phyloP scores from a whole-genome alignment of 305 asterid genomes.

The Rubia peregrina region DNA sequence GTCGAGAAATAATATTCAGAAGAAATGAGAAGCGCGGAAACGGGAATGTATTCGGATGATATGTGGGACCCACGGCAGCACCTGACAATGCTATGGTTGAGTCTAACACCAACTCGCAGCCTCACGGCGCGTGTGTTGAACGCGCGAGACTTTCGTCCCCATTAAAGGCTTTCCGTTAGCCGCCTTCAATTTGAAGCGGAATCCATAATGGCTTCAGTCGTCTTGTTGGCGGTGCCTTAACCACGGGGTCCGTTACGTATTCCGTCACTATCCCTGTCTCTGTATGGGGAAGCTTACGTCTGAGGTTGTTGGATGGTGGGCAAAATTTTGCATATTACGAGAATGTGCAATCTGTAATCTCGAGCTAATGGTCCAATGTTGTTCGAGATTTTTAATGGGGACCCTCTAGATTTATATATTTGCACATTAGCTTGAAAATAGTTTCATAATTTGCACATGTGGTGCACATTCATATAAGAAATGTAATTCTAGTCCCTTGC shows the following conservation, averaged over 20 bases:
- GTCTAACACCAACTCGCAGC: not conserved
- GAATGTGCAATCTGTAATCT: no score
- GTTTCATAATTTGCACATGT: no score
- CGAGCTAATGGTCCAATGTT: no score
- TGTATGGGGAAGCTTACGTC: no score
- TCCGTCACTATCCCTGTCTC: no score
- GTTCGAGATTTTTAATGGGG: no score
- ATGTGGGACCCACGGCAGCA: constrained; percentile 1
- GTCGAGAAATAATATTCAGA: not conserved
- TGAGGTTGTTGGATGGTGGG: no score
- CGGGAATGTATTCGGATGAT: not conserved
- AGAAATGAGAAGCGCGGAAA: constrained; percentile 10
- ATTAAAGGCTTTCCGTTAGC: not conserved
- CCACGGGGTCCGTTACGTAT: not conserved
- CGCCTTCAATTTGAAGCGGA: not conserved
- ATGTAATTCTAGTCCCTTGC: not conserved
- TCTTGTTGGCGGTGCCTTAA: not conserved
- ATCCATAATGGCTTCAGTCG: not conserved
- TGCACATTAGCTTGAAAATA: not conserved
- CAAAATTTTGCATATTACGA: no score
- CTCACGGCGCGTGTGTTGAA: constrained; percentile 8
- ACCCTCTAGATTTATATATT: no score
- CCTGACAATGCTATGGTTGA: not conserved
- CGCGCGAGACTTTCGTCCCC: not conserved
- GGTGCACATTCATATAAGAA: not conserved